Percentiles rank a stretch among this genome's conserved stretches.
Evolutionary conservation across 2,329 filamentous ascomycete species (phyloP).

Genomic region (Cadophora gregata): DNA sequence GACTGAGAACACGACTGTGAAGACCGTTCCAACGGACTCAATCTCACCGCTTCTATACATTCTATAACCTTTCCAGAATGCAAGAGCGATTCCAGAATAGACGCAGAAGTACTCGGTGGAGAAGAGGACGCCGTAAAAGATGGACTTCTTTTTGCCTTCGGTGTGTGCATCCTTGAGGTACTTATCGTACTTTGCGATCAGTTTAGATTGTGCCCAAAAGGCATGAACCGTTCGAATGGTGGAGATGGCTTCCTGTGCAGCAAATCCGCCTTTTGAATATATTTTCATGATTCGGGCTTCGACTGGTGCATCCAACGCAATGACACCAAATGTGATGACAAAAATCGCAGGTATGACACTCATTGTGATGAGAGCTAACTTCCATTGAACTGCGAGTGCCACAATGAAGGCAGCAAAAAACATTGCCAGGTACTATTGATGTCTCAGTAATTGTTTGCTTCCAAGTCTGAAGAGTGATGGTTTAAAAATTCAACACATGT

Average conservation of each 20-base stretch:
- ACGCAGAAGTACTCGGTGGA: conserved; percentile 55
- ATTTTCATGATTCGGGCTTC: conserved; percentile 53
- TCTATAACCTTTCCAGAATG: conserved; percentile 58
- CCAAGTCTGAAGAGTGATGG: background rate
- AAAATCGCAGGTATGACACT: conserved; percentile 23
- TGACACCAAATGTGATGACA: conserved; percentile 52
- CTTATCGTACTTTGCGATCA: conserved; percentile 50
- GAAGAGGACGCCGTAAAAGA: conserved; percentile 52
- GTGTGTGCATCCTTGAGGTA: conserved; percentile 50
- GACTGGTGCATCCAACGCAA: conserved; percentile 51
- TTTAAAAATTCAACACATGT: too few relatives aligned
- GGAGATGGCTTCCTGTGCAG: conserved; percentile 57
- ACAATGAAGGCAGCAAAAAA: conserved; percentile 47
- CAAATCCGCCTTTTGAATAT: conserved; percentile 50
- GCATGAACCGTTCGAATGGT: conserved; percentile 57
- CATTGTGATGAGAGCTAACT: conserved; percentile 43
- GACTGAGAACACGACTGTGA: conserved; percentile 57
- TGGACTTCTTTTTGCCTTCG: conserved; percentile 52
- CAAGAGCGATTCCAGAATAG: conserved; percentile 54
- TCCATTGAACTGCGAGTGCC: conserved; percentile 48
- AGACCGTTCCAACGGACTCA: conserved; percentile 51
- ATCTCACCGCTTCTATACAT: conserved; percentile 55
- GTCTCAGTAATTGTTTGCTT: background rate
- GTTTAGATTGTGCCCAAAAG: conserved; percentile 54
- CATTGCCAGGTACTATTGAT: conserved; percentile 45